Conservation (phyloP, 768 basidiomycete species). For the Russula emetica region DNA sequence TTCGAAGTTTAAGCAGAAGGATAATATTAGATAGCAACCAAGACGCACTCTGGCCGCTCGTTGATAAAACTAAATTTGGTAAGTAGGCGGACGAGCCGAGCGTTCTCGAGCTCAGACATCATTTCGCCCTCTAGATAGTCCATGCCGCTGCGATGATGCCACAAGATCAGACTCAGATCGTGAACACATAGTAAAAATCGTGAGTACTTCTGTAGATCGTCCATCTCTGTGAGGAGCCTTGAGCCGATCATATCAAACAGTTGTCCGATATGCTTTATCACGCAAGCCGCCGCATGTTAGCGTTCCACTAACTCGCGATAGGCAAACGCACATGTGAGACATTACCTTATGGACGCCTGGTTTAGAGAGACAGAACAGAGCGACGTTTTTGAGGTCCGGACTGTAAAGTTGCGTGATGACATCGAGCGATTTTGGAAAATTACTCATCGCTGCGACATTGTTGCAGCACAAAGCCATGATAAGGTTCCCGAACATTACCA, state of each 20-base stretch:
- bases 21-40: neutral
- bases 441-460: slow-evolving; percentile 55
- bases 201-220: slow-evolving; percentile 68
- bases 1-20: neutral
- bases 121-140: slow-evolving; percentile 84
- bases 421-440: slow-evolving; percentile 70
- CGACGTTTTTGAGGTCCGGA: slow-evolving; percentile 74
- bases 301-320: slow-evolving; percentile 1
- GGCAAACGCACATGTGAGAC: slow-evolving; percentile 11
- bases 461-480: slow-evolving; percentile 75
- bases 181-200: slow-evolving; percentile 5
- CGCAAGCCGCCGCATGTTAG: neutral
- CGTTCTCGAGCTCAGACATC: slow-evolving; percentile 89
- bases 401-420: slow-evolving; percentile 69
- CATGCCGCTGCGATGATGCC: slow-evolving; percentile 48
- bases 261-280: slow-evolving; percentile 63
- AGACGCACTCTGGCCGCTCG: slow-evolving; percentile 91
- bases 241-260: slow-evolving; percentile 76
- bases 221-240: slow-evolving; percentile 71
- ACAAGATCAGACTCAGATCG: neutral
- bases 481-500: slow-evolving; percentile 80
- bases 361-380: slow-evolving; percentile 73
- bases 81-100: slow-evolving; percentile 79
- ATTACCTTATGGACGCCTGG: slow-evolving; percentile 62
- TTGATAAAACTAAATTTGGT: slow-evolving; percentile 98